Percentiles rank a stretch among this genome's conserved stretches.
Evolutionary conservation across 805 yeast genomes (phyloP).

Genomic region (Nakazawaea siamensis): DNA sequence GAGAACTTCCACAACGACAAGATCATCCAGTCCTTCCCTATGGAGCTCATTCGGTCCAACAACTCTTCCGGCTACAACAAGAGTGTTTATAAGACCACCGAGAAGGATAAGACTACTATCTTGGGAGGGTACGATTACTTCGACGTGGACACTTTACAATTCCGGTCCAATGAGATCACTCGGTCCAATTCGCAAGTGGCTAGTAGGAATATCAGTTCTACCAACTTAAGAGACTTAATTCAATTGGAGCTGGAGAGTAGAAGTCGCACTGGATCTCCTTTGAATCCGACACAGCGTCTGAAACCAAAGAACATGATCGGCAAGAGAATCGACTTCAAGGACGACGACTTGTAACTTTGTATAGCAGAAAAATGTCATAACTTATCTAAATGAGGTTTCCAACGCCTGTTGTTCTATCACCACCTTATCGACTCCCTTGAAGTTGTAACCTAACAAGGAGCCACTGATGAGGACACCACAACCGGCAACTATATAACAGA

Average conservation of each 20-base stretch:
- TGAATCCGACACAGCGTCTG: slow-evolving; percentile 3
- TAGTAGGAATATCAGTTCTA: slow-evolving; percentile 18
- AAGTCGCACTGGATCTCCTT: slow-evolving; percentile 4
- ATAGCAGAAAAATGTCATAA: too few relatives aligned
- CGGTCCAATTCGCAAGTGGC: slow-evolving; percentile 16
- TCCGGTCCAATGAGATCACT: slow-evolving; percentile 27
- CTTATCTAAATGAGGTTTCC: slow-evolving; percentile 1
- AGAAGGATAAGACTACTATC: slow-evolving; percentile 21
- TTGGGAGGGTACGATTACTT: slow-evolving; percentile 56
- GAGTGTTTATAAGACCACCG: neutral
- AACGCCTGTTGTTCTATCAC: slow-evolving; percentile 14
- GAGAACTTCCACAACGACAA: slow-evolving; percentile 11
- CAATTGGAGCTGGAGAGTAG: slow-evolving; percentile 4
- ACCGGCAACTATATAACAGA: slow-evolving; percentile 47
- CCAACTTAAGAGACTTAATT: slow-evolving; percentile 13
- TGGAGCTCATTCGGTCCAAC: slow-evolving; percentile 22
- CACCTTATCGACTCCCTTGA: slow-evolving; percentile 30
- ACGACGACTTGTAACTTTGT: slow-evolving; percentile 4
- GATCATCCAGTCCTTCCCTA: slow-evolving; percentile 24
- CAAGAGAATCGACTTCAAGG: slow-evolving; percentile 4
- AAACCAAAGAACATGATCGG: slow-evolving; percentile 4
- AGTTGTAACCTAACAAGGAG: slow-evolving; percentile 31
- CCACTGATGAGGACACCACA: slow-evolving; percentile 43
- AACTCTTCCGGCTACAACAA: slow-evolving; percentile 12
- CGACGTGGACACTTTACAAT: slow-evolving; percentile 46